Evolutionary conservation across 1,139 yeast species (phyloP).

Genomic region (Geotrichum citri-aurantii): DNA sequence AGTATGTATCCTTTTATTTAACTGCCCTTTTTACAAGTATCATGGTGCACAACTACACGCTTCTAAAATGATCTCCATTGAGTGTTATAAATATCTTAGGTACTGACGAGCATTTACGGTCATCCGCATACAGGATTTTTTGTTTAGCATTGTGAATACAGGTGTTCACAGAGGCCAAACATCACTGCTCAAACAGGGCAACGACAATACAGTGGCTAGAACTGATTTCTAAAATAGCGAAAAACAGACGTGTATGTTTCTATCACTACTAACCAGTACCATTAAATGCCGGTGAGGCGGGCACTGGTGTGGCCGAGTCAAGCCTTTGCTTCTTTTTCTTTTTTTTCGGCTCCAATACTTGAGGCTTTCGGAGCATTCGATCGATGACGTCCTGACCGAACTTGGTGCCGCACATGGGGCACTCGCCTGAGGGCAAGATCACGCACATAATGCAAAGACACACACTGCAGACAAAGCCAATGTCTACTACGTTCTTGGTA

Average conservation of each 20-base stretch:
- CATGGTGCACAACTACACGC: background rate
- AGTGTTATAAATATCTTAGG: background rate
- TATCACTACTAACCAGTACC: constrained; percentile 1
- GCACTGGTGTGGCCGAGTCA: constrained; percentile 19
- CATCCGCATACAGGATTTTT: constrained; percentile 11
- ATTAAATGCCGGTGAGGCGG: constrained; percentile 1
- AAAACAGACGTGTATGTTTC: constrained; percentile 1
- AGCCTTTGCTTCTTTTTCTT: constrained; percentile 35
- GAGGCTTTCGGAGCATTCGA: constrained; percentile 50
- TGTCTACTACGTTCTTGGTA: constrained; percentile 81
- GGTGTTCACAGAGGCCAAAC: constrained; percentile 12
- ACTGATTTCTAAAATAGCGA: background rate
- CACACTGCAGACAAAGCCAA: constrained; percentile 93
- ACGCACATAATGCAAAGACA: constrained; percentile 63
- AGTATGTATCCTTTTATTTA: constrained; percentile 13
- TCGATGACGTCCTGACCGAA: constrained; percentile 55
- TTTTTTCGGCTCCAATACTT: constrained; percentile 42
- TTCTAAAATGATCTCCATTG: background rate
- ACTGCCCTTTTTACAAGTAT: background rate
- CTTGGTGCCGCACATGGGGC: constrained; percentile 66
- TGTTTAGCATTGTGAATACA: constrained; percentile 16
- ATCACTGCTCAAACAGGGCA: constrained; percentile 14
- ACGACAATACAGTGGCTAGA: background rate
- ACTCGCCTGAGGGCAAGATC: constrained; percentile 47
- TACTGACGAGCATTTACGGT: background rate